Evolutionary conservation across 2,329 filamentous ascomycete species (phyloP).

Genomic region (Monascus ruber): DNA sequence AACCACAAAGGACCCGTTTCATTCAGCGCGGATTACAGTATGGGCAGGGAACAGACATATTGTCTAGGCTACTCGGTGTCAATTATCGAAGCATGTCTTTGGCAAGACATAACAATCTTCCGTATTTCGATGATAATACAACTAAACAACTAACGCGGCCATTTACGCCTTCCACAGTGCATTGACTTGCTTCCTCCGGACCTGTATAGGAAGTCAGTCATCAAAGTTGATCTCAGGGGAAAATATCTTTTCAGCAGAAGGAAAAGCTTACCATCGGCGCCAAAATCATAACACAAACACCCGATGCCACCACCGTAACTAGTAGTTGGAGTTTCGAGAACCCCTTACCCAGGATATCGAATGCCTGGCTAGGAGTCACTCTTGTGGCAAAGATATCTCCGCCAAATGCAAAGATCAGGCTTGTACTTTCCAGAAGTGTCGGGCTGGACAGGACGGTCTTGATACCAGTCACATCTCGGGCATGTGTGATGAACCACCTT

Average conservation of each 20-base stretch:
- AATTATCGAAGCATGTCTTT: too few species aligned
- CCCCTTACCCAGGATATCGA: slow-evolving; percentile 84
- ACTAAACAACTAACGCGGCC: neutral
- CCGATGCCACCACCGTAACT: slow-evolving; percentile 69
- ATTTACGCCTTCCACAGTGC: slow-evolving; percentile 12
- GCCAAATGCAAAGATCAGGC: slow-evolving; percentile 77
- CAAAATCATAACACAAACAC: slow-evolving; percentile 63
- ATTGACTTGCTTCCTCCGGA: slow-evolving; percentile 41
- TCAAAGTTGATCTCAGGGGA: too few species aligned
- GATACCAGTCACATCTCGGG: slow-evolving; percentile 68
- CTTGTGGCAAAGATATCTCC: slow-evolving; percentile 76
- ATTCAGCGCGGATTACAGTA: too few species aligned
- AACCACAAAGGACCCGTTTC: too few species aligned
- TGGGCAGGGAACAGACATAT: too few species aligned
- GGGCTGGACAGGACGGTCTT: slow-evolving; percentile 61
- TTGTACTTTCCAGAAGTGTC: slow-evolving; percentile 81
- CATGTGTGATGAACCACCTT: slow-evolving; percentile 67
- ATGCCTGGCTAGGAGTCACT: slow-evolving; percentile 75
- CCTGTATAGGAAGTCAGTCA: slow-evolving; percentile 16
- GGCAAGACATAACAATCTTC: neutral
- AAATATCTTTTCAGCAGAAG: neutral
- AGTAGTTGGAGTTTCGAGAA: slow-evolving; percentile 86
- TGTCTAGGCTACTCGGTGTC: too few species aligned
- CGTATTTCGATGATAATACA: neutral
- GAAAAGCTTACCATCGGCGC: slow-evolving; percentile 64